Base-by-base conservation (phyloP, 169 alveolate species). In the Eimeria zaria region DNA sequence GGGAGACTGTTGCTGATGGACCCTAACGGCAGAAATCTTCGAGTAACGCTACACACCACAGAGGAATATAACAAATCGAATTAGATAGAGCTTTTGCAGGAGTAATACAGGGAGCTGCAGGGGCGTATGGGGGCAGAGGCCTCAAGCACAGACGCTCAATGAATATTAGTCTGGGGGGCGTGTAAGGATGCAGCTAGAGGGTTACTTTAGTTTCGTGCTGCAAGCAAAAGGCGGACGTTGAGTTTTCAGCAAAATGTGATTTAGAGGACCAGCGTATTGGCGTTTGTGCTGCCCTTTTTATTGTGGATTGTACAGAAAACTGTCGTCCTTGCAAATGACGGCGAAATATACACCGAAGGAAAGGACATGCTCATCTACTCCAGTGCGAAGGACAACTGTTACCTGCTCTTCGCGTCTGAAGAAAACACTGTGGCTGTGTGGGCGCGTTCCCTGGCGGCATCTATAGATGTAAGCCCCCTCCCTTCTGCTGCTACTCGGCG, bases 261-360 rank as follows among this genome's bases (percentile, higher is more conserved):
- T 71, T 67, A n/a, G 44, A 71, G 16, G 39, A 62, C 18, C 33
- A 12, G 1, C 24, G 18, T 12, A 27, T 27, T 16, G 0, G 51
- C 16, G 51, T 71, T 27, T 6, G 14, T 39, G 53, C n/a, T 11
- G 0, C 30, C 6, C 9, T 5, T 11, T 36, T 39, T 14, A 71
- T 39, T 8, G 1, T 48, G 39, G 89, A 64, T 30, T 46, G 69
- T 39, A 9, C 93, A 85, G 93, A 60, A 60, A 36, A 85, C 93
- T 33, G 80, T 85, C 80, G 46, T 48, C 58, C 93, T 85, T 24
- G 93, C 93, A 60, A 85, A 62, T 1, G 93, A 85, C 41, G 81
- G 93, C 30, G 93, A 85, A 71, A 41, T 85, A 60, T 60, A 85
- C 71, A 85, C 93, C 62, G 93, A 85, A n/a, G 93, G 93, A 46